Evolutionary conservation across 2,329 filamentous ascomycete genomes (phyloP), one percentile per base, ranked within the genome.

Genomic region (Aureobasidium sp.): DNA sequence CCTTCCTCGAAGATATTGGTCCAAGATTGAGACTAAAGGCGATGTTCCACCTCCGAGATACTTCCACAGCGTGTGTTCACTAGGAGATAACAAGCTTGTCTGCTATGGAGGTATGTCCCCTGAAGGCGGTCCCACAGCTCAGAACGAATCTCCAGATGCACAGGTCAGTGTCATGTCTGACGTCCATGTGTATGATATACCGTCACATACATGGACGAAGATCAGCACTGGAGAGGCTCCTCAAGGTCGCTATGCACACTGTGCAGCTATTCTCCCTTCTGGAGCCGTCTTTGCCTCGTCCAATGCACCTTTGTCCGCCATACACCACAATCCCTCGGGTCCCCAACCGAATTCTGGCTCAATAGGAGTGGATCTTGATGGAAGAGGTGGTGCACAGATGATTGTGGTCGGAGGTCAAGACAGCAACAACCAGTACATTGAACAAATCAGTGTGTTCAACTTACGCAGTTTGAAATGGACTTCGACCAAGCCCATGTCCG

Each of bases 51-150:
- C 90, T 2, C 89, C 93, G 7, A 81, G 93, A 57, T 98, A 98
- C 68, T 98, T 98, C 60, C 93, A 98, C 73, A 97, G 90, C 59
- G 87, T 97, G 68, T 98, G 93, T 67, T 80, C 88, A 1, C 73
- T 98, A 2, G 93, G 93, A 19, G 93, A 97, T 66, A 91, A 89
- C 2, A 98, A 97, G 69, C 78, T 98, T 68, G 91, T 98, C 3
- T 97, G 91, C 70, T 98, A 97, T 69, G 93, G 93, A 55, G 93
- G 93, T 61, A 98, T 98, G 93, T 96, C 91, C 8, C 90, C 91
- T 1, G 86, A 90, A 58, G 74, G 82, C 52, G 86, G 90, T 61
- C 83, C 89, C 32, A 90, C 96, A 64, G 59, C 55, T 8, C 63
- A 63, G 40, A 59, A 62, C 2, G 66, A 69, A 39, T 27, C 40